A percentile compares a stretch with the other conserved stretches of the same genome.
phyloP scores from a whole-genome alignment of 2,329 filamentous ascomycete genomes.

The Fusarium sp. region DNA sequence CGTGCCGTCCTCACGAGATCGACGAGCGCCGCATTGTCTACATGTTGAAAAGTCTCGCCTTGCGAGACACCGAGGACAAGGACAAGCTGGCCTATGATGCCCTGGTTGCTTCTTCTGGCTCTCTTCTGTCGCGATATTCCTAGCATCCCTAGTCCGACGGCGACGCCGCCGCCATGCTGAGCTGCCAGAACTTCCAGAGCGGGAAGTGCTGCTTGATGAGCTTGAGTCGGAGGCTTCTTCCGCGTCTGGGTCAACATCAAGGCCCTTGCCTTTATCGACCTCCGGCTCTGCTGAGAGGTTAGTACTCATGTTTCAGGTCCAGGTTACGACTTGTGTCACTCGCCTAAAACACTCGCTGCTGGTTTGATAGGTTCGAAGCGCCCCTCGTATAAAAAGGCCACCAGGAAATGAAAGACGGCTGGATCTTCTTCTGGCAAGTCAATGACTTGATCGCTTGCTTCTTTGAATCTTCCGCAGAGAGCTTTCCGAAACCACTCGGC shows the following conservation, averaged over 20 bases:
- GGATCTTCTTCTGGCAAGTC: constrained; percentile 63
- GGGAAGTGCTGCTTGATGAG: constrained; percentile 43
- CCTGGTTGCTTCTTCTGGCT: constrained; percentile 56
- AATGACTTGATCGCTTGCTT: constrained; percentile 58
- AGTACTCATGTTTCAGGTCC: constrained; percentile 5
- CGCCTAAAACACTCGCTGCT: constrained; percentile 55
- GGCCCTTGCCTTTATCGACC: constrained; percentile 57
- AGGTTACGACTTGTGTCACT: constrained; percentile 20
- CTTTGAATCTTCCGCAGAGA: constrained; percentile 59
- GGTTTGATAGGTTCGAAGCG: constrained; percentile 59
- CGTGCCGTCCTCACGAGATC: constrained; percentile 22
- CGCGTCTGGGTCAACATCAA: constrained; percentile 37
- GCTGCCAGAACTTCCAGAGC: constrained; percentile 33
- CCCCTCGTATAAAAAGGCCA: constrained; percentile 63
- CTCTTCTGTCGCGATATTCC: constrained; percentile 25
- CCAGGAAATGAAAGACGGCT: constrained; percentile 61
- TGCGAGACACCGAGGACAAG: constrained; percentile 54
- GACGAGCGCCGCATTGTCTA: constrained; percentile 41
- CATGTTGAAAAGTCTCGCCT: constrained; percentile 37
- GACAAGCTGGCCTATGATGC: constrained; percentile 57
- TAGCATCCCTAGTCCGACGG: constrained; percentile 23
- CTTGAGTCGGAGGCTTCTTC: constrained; percentile 51
- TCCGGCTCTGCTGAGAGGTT: constrained; percentile 31
- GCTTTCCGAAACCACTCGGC: constrained; percentile 62
- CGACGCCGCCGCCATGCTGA: constrained; percentile 38